Percentiles rank a stretch among this genome's conserved stretches.
Conservation (phyloP, 495 filamentous ascomycete genomes). For the Stereocaulon alpinum region DNA sequence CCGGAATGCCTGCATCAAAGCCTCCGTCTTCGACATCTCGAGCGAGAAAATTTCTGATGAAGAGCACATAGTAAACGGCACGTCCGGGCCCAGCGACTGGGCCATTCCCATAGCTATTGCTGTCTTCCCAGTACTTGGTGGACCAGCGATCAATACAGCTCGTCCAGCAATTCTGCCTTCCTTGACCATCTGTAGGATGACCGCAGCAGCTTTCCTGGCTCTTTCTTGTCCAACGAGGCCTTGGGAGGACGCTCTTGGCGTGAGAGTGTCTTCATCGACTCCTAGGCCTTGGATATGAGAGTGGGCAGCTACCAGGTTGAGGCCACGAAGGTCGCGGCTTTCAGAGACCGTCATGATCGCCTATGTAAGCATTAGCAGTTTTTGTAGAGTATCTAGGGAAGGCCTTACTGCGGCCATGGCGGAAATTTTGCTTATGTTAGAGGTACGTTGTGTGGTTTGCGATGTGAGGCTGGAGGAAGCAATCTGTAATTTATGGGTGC, state of each 20-base stretch:
- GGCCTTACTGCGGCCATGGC: constrained; percentile 9
- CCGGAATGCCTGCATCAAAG: constrained; percentile 92
- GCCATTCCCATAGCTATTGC: constrained; percentile 99
- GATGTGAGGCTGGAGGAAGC: not conserved
- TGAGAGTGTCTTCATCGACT: constrained; percentile 83
- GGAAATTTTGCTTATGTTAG: not conserved
- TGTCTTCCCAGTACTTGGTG: constrained; percentile 96
- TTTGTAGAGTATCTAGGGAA: too few species aligned
- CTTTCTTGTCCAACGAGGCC: constrained; percentile 96
- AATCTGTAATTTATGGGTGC: not conserved
- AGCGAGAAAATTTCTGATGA: constrained; percentile 95
- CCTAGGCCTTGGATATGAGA: constrained; percentile 95
- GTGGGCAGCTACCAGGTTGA: constrained; percentile 96
- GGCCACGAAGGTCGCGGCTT: constrained; percentile 82
- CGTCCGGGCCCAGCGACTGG: constrained; percentile 83
- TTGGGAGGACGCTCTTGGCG: constrained; percentile 76
- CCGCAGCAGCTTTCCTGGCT: constrained; percentile 87
- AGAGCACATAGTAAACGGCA: constrained; percentile 91
- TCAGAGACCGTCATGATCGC: constrained; percentile 88
- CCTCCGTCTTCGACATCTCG: constrained; percentile 98
- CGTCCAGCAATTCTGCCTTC: constrained; percentile 96
- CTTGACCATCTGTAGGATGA: constrained; percentile 97
- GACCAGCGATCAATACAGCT: constrained; percentile 89
- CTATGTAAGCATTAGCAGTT: constrained; percentile 31
- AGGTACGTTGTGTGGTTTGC: not conserved